These are phyloP conservation scores for Raphanus raphanistrum DNA, from an alignment of 345 rosid species.

Conservation along the genomic window DNA sequence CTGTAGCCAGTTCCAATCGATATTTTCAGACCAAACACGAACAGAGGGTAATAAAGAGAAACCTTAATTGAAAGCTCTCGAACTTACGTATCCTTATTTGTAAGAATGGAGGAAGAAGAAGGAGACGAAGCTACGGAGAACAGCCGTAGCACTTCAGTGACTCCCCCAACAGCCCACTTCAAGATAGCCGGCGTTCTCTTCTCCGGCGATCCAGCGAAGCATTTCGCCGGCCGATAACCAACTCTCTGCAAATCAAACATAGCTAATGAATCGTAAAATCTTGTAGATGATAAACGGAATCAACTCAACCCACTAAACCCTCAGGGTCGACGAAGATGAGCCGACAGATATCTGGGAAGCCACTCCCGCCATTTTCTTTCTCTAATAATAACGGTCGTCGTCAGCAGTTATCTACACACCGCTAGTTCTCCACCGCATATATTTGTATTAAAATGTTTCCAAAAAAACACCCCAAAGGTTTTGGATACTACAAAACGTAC, in stretches of 20 bases:
- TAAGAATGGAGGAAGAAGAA: constrained; percentile 17
- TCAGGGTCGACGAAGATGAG: not conserved
- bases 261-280: not conserved
- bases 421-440: constrained; percentile 16
- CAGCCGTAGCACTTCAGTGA: constrained; percentile 66
- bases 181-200: constrained; percentile 49
- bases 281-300: not conserved
- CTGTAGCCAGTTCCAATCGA: constrained; percentile 27
- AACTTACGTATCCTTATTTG: constrained; percentile 19
- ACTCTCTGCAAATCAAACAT: constrained; percentile 35
- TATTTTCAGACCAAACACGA: constrained; percentile 7
- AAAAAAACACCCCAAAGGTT: not conserved
- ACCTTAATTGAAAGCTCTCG: not conserved
- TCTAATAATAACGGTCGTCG: not conserved
- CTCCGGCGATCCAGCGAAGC: constrained; percentile 51
- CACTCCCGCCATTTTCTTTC: constrained; percentile 39
- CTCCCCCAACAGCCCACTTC: constrained; percentile 69
- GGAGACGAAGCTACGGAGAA: constrained; percentile 42
- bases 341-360: constrained; percentile 10
- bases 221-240: constrained; percentile 36
- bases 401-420: not conserved
- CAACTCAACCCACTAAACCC: constrained; percentile 1
- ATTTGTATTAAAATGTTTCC: not conserved
- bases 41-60: not conserved
- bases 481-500: not conserved